Base-by-base conservation (phyloP, 495 filamentous ascomycete genomes). In the Elasticomyces elasticus region DNA sequence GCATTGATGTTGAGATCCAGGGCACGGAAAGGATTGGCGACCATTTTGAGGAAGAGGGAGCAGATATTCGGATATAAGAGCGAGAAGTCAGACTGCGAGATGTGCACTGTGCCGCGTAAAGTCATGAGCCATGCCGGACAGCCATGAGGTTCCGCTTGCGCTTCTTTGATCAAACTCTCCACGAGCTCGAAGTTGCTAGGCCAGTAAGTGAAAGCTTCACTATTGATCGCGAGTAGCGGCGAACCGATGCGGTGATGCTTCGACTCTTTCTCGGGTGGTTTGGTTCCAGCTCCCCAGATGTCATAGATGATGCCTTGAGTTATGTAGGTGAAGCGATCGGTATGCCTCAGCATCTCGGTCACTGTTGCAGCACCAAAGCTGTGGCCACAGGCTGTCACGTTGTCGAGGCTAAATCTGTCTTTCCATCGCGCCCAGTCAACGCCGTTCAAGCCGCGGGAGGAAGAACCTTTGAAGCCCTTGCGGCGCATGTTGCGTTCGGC, bases 181-280 rank as follows among this genome's bases (percentile, higher is more conserved):
- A 82, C 67, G 33, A 72, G 68, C 28, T 73, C 63, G 55, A 77
- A 78, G 58, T 80, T 82, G 15, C 72, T 69, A 26, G 70, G 69
- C 79, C 79, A 81, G 63, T 81, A 75, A 68, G 78, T 78, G 63
- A 80, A 82, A 4, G 77, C 80, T 65, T 83, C 77, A 13, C 72
- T 76, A 54, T 80, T 81, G 64, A 83, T 74, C 17, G 72, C 75
- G 13, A 81, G 64, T 12, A 83, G 61, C 17, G 78, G 79, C 25
- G 69, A 67, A 49, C 65, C 63, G 30, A 81, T 70, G 15, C 68
- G 63, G 51, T 74, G 67, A 12, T 66, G 49, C 9, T 67, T 54
- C 13, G 42, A 15, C 6, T 71, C 62, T 11, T 62, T 55, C 28
- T 54, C 55, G 1, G 60, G 61, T 17, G 64, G 62, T 13, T 57